Evolutionary conservation across 495 filamentous ascomycete species (phyloP), one percentile per base, ranked within the genome.

Genomic region (Lentithecium fluviatile): DNA sequence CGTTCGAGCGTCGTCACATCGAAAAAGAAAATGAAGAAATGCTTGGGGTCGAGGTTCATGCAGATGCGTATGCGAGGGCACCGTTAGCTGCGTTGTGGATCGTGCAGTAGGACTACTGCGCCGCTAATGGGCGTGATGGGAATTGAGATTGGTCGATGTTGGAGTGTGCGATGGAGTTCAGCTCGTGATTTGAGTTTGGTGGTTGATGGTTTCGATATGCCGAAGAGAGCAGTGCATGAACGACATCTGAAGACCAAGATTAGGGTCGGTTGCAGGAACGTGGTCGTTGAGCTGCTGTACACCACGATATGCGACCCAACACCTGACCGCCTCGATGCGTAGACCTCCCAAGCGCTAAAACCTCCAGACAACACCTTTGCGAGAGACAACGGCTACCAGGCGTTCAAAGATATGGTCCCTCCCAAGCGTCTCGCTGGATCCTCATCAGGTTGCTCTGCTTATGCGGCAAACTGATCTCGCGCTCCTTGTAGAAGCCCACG

Each of bases 361-460:
- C 29, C 29, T 32, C 10, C 29, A 32, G 29, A 32, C 3, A 32
- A 32, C 10, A 32, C 29, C 3, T 32, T 10, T 32, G 29, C 10
- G 3, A 32, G 29, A 4, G 10, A 4, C 29, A 32, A 32, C 29
- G 10, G 29, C 3, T 3, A 32, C 29, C 10, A 32, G 29, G 29
- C 29, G 29, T 32, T 43, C 40, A 43, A 4, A 43, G 13, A 43
- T 3, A 43, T n/a, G 93, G 94, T 2, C 83, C 85, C 50, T 89
- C 83, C 89, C 93, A 98, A 23, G 77, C 82, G 59, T 97, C 92
- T 58, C 94, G 78, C 67, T 81, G 80, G 46, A 96, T 82, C 71
- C 86, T 88, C 78, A 96, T 88, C 63, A 95, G 79, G 64, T 91
- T 93, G 2, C 90, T 82, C 71, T 95, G 91, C 74, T 97, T 98